Evolutionary conservation across 108 stramenopile species (phyloP).

Genomic region (Pseudonitzschia multiseries): DNA sequence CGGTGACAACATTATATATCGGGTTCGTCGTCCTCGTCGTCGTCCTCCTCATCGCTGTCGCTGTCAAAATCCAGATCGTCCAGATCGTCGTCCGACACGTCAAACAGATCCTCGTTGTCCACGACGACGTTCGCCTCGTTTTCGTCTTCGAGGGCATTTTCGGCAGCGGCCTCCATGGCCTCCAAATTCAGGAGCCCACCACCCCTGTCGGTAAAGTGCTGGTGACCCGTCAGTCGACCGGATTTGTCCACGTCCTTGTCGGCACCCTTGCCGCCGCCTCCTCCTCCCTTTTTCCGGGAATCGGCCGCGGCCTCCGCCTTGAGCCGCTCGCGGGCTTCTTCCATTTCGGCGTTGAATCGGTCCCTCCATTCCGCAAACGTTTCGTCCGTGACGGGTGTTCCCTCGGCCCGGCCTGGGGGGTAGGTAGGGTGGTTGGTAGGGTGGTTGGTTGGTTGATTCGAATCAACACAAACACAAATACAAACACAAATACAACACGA

Average conservation of each 20-base stretch:
- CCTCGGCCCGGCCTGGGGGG: slow-evolving; percentile 59
- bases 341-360: slow-evolving; percentile 75
- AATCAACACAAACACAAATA: neutral
- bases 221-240: slow-evolving; percentile 69
- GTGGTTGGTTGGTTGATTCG: neutral
- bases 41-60: slow-evolving; percentile 50
- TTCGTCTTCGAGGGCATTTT: slow-evolving; percentile 62
- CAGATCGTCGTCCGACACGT: slow-evolving; percentile 76
- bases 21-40: slow-evolving; percentile 57
- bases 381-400: slow-evolving; percentile 75
- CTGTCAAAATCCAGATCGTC: slow-evolving; percentile 81
- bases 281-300: slow-evolving; percentile 24
- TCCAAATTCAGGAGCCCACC: slow-evolving; percentile 71
- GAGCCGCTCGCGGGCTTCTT: slow-evolving; percentile 33
- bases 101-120: slow-evolving; percentile 78
- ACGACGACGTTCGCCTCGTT: slow-evolving; percentile 58
- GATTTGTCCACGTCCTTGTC: slow-evolving; percentile 52
- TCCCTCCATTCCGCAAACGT: slow-evolving; percentile 70
- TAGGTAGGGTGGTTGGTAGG: too few relatives aligned
- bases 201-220: slow-evolving; percentile 70
- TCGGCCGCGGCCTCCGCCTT: slow-evolving; percentile 38
- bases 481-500: too few relatives aligned
- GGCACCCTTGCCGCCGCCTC: slow-evolving; percentile 24
- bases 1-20: slow-evolving; percentile 24
- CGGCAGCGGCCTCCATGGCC: slow-evolving; percentile 79